Evolutionary conservation across 2,329 filamentous ascomycete species (phyloP), one percentile per base, ranked within the genome.

Genomic region (Penicillium sp.): DNA sequence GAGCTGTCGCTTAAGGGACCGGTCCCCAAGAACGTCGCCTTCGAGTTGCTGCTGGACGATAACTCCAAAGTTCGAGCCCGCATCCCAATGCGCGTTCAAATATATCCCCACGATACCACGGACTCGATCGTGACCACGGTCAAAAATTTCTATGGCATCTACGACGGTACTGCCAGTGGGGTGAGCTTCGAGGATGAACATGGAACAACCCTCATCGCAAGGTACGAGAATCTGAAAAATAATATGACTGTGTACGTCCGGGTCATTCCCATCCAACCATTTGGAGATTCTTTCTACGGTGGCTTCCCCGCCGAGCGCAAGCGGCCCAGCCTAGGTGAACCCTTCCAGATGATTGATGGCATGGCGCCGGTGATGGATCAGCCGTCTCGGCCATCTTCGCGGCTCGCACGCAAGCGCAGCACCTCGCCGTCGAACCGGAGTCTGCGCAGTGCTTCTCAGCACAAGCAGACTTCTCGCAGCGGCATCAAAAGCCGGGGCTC

Each of bases 121-220:
- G 92, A 97, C 69, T 96, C 92, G 31, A 99, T 99, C 75, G 90
- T 97, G 58, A 94, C 91, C 13, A 97, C 94, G 1, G 92, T 97
- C 68, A 97, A 96, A 81, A 97, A 96, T 79, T 97, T 97, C 77
- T 97, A 96, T 70, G 94, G 94, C 55, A 82, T 99, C 61, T 96
- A 96, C 71, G 89, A 92, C 60, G 86, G 83, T 56, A 82, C 84
- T 62, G 84, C 84, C 62, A 87, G 87, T 69, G 92, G 94, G 60
- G 88, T 99, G 67, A 95, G 90, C 75, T 97, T 99, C 67, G 92
- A 97, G 75, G 92, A 97, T 72, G 84, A 89, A 58, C 79, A 88
- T 64, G 90, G 90, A 65, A 92, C 89, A 66, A 95, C 89, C 55
- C 84, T 99, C 67, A 97, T 99, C 73, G 91, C 92, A 58, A 85